These are phyloP conservation scores for Tolypocladium inflatum DNA, from an alignment of 2,329 filamentous ascomycete genomes.

Conservation along the genomic window DNA sequence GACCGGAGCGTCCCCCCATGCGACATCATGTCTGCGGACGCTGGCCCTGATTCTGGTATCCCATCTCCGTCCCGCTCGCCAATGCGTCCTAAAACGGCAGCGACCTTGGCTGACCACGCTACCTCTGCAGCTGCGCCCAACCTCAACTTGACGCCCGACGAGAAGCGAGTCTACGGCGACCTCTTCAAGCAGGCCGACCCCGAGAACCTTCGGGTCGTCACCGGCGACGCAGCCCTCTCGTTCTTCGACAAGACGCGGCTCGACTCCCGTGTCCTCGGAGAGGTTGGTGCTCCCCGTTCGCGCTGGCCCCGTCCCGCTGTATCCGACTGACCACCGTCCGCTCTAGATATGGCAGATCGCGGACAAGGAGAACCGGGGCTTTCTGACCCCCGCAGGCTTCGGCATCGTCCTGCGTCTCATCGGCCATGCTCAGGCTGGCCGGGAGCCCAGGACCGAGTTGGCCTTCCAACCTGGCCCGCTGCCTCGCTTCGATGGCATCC, in stretches of 20 bases:
- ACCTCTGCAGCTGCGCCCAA: conserved; percentile 44
- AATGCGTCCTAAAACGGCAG: background rate
- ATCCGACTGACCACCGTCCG: conserved; percentile 3
- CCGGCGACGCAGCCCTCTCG: conserved; percentile 89
- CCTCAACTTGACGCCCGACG: conserved; percentile 79
- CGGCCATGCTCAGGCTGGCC: conserved; percentile 85
- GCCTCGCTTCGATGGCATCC: conserved; percentile 79
- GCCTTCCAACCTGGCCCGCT: conserved; percentile 81
- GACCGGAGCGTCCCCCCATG: background rate
- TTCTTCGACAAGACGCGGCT: conserved; percentile 97
- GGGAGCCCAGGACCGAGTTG: conserved; percentile 70
- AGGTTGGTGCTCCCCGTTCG: conserved; percentile 45
- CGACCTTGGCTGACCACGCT: conserved; percentile 5
- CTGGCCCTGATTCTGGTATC: conserved; percentile 13
- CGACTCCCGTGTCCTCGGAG: conserved; percentile 74
- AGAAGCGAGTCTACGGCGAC: conserved; percentile 89
- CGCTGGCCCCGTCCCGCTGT: background rate
- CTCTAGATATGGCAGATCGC: conserved; percentile 96
- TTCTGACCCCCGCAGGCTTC: conserved; percentile 88
- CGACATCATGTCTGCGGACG: conserved; percentile 13
- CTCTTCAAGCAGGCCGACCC: conserved; percentile 90
- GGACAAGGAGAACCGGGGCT: conserved; percentile 90
- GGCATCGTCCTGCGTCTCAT: conserved; percentile 89
- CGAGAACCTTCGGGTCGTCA: conserved; percentile 86
- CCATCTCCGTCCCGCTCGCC: background rate